Evolutionary conservation across 169 alveolate species (phyloP).

Genomic region (Besnoitia besnoiti): DNA sequence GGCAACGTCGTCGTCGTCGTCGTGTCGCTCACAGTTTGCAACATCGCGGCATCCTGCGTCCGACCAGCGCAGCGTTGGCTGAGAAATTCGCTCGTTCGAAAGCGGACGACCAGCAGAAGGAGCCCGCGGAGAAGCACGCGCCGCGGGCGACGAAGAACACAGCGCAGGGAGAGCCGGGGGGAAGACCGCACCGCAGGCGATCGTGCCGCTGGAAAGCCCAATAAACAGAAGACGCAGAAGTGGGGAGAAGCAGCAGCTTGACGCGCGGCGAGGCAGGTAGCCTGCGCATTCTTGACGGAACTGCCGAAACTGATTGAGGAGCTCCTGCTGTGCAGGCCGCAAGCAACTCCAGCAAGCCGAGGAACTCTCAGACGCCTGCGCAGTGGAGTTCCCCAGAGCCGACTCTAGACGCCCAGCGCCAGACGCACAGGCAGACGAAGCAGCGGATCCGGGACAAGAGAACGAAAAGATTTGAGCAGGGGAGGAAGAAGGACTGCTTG

Average conservation of each 20-base stretch:
- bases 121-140: background rate
- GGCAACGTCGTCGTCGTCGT: no score
- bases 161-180: background rate
- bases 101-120: background rate
- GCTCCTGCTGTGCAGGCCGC: background rate
- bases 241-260: conserved; percentile 11
- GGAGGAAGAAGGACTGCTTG: background rate
- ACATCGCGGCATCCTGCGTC: no score
- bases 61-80: no score
- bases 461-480: background rate
- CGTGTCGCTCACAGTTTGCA: no score
- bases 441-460: background rate
- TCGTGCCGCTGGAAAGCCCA: background rate
- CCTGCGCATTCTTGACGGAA: background rate
- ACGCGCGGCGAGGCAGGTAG: background rate
- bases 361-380: no score
- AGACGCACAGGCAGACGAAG: background rate
- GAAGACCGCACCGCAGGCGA: background rate
- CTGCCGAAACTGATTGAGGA: background rate
- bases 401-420: background rate
- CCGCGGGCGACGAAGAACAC: background rate
- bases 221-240: background rate
- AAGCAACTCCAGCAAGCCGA: background rate
- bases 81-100: no score
- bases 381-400: no score